Conservation (phyloP, 352 stramenopile genomes). For the Albugo candida region DNA sequence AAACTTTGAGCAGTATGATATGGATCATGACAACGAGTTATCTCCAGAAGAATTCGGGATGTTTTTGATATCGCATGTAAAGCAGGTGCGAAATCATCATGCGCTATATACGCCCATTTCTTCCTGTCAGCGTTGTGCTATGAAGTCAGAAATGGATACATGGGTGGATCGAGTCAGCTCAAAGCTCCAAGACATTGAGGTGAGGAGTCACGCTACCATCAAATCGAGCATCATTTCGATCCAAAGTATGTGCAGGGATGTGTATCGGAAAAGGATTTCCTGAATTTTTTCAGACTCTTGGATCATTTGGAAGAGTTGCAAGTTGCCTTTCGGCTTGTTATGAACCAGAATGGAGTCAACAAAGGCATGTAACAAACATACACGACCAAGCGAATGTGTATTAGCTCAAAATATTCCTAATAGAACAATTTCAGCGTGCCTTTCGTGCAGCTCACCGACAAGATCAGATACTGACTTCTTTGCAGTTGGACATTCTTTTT, state of each 20-base stretch:
- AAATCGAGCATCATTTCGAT: neutral
- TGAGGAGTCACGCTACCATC: slow-evolving; percentile 5
- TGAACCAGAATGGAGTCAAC: slow-evolving; percentile 61
- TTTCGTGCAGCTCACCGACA: slow-evolving; percentile 41
- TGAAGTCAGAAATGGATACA: slow-evolving; percentile 40
- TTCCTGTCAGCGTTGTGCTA: slow-evolving; percentile 1
- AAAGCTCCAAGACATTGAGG: slow-evolving; percentile 29
- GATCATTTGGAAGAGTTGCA: slow-evolving; percentile 72
- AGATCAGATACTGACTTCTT: slow-evolving; percentile 37
- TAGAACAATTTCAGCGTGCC: slow-evolving; percentile 66
- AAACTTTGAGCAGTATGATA: slow-evolving; percentile 81
- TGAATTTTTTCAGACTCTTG: slow-evolving; percentile 65
- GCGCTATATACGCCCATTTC: neutral
- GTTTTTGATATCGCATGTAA: slow-evolving; percentile 72
- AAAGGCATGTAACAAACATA: slow-evolving; percentile 22
- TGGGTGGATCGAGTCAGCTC: slow-evolving; percentile 63
- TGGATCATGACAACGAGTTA: slow-evolving; percentile 58
- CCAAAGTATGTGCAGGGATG: slow-evolving; percentile 17
- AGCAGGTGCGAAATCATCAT: slow-evolving; percentile 34
- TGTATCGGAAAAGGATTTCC: slow-evolving; percentile 64
- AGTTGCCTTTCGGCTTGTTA: slow-evolving; percentile 65
- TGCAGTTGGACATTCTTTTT: slow-evolving; percentile 77
- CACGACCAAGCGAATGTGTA: no score
- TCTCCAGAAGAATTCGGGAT: slow-evolving; percentile 72
- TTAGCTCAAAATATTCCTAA: neutral